Conservation (phyloP, 805 yeast species). For the Clavispora asparagi region DNA sequence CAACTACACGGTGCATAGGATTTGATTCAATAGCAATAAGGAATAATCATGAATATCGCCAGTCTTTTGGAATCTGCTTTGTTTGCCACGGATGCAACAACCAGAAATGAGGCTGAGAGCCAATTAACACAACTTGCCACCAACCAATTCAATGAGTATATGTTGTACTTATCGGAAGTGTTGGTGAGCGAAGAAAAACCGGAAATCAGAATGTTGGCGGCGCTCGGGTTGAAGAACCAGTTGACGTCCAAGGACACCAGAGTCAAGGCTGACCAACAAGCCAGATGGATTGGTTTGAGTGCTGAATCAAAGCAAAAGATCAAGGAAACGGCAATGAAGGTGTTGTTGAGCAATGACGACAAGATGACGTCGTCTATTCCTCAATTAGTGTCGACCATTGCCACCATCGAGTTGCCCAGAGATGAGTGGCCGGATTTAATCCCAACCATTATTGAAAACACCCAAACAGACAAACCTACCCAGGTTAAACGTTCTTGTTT, state of each 20-base stretch:
- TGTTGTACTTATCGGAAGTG: conserved; percentile 64
- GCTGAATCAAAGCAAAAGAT: conserved; percentile 52
- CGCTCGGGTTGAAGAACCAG: conserved; percentile 81
- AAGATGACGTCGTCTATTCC: conserved; percentile 87
- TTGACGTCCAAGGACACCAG: conserved; percentile 71
- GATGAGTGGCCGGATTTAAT: conserved; percentile 87
- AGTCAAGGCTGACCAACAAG: conserved; percentile 54
- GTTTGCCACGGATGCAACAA: conserved; percentile 57
- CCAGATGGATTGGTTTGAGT: conserved; percentile 71
- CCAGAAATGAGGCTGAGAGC: conserved; percentile 73
- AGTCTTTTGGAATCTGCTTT: conserved; percentile 76
- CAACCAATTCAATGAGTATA: conserved; percentile 71
- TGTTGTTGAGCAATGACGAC: conserved; percentile 61
- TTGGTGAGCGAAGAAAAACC: conserved; percentile 63
- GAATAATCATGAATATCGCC: conserved; percentile 48
- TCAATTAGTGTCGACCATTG: conserved; percentile 93
- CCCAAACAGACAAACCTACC: conserved; percentile 71
- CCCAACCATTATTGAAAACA: conserved; percentile 77
- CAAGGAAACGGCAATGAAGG: conserved; percentile 52
- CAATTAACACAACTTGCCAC: conserved; percentile 67
- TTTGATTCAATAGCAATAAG: not conserved
- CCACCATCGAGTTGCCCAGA: conserved; percentile 89
- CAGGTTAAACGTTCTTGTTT: conserved; percentile 82
- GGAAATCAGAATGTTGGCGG: conserved; percentile 91
- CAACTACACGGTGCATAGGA: not conserved